A percentile compares a stretch with the other conserved stretches of the same genome.
phyloP scores from a whole-genome alignment of 108 stramenopile genomes.

The Ochromonas danica region DNA sequence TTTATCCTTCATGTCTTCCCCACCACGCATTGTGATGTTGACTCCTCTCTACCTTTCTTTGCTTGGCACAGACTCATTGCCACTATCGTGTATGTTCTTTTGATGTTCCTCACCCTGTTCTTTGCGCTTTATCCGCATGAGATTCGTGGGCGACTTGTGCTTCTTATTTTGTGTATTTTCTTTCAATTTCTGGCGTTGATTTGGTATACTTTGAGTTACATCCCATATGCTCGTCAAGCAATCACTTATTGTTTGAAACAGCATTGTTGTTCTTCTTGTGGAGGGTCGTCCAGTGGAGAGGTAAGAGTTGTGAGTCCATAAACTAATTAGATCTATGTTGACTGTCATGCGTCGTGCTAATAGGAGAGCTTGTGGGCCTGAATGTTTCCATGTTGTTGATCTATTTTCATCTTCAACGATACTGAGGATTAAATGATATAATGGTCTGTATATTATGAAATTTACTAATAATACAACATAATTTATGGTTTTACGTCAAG shows the following conservation, averaged over 20 bases:
- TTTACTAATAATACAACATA: too few species aligned
- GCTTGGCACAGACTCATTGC: background rate
- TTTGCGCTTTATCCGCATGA: constrained; percentile 21
- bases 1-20: background rate
- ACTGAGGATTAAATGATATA: too few species aligned
- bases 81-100: constrained; percentile 3
- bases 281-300: too few species aligned
- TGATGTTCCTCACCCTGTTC: constrained; percentile 29
- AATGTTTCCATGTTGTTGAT: too few species aligned
- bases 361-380: too few species aligned
- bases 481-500: too few species aligned
- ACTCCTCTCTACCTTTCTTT: background rate
- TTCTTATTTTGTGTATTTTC: constrained; percentile 18
- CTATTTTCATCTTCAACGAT: too few species aligned
- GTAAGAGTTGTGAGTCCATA: too few species aligned
- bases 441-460: too few species aligned
- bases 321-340: too few species aligned
- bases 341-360: too few species aligned
- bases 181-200: constrained; percentile 35
- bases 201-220: constrained; percentile 38
- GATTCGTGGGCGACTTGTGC: constrained; percentile 19
- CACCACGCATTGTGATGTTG: background rate
- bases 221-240: constrained; percentile 30
- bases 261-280: too few species aligned
- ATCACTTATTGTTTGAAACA: background rate